Base-by-base conservation (phyloP, 192 early-diverging fungal genomes). In the Helicostylum pulchrum region DNA sequence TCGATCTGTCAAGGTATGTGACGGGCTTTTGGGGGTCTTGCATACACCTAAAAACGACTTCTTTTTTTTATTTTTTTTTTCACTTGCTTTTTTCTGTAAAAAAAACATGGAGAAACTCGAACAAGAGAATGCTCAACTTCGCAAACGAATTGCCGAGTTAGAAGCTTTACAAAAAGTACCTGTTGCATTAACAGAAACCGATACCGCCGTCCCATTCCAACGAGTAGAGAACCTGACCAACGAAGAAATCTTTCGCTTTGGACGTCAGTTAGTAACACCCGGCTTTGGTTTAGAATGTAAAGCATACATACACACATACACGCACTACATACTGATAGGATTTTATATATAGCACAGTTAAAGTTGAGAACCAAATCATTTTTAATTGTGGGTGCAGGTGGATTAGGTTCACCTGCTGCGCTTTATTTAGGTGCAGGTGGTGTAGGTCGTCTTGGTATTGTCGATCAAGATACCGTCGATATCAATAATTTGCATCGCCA, bases 401-500 rank as follows among this genome's bases (percentile, higher is more conserved):
- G 97, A 1, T 83, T 99, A 10, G 97, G 97, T 0, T 83, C 94
- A 3, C 92, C 97, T 5, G 90, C 85, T 34, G 79, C 87, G 2
- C 77, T 97, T 30, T 99, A 99, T 66, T 81, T 99, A 14, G 94
- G 92, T 5, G 87, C 90, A 3, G 88, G 89, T 58, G 97, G 97
- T 3, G 80, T 97, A 17, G 96, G 91, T 69, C 78, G 83, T 2
- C 53, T 99, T 19, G 97, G 97, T 7, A 87, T 97, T 17, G 84
- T 94, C 0, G 97, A 99, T 67, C 92, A 97, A 71, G 97, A 99
- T 68, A 77, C 64, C 0, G 91, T 99, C 0, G 97, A 96, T 70
- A 76, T 77, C 39, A 93, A 88, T 72, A 99, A 99, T 71, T 73
- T 99, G 14, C 95, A 99, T 68, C 85, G 97, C 0, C 97, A 99